Conservation (phyloP, 1,139 yeast species). For the Geotrichum aggregatum region DNA sequence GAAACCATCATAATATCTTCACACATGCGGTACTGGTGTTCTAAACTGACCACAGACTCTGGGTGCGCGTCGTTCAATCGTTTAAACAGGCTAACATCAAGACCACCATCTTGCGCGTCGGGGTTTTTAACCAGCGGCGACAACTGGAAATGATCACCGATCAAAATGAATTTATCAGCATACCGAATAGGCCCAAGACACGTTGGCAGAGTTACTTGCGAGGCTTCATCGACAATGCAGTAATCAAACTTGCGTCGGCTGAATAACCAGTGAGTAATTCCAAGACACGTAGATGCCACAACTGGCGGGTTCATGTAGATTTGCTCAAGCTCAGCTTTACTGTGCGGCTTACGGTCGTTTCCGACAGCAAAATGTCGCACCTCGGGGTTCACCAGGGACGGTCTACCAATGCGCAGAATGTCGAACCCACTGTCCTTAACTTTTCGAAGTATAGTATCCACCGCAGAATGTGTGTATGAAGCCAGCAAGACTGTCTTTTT, state of each 20-base stretch:
- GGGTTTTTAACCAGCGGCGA: conserved; percentile 75
- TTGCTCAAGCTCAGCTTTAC: conserved; percentile 40
- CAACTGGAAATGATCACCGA: conserved; percentile 91
- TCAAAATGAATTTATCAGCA: conserved; percentile 75
- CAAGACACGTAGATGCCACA: conserved; percentile 86
- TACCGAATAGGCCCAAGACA: conserved; percentile 81
- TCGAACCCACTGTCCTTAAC: conserved; percentile 49
- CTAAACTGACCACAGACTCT: conserved; percentile 62
- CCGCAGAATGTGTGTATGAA: conserved; percentile 93
- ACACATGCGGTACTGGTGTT: conserved; percentile 91
- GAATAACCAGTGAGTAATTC: conserved; percentile 56
- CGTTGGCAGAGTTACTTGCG: conserved; percentile 87
- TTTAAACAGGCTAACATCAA: conserved; percentile 76
- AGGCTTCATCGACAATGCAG: conserved; percentile 94
- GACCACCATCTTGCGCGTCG: conserved; percentile 50
- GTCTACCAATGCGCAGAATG: conserved; percentile 41
- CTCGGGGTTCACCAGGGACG: conserved; percentile 55
- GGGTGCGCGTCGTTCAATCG: conserved; percentile 69
- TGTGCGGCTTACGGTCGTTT: conserved; percentile 36
- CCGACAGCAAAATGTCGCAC: conserved; percentile 48
- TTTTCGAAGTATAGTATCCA: conserved; percentile 82
- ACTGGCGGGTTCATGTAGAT: conserved; percentile 60
- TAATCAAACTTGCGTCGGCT: conserved; percentile 68
- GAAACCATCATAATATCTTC: conserved; percentile 80
- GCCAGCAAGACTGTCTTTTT: conserved; percentile 69